Percentiles rank a stretch among this genome's conserved stretches.
These are phyloP conservation scores for Pseudopyricularia javanii DNA, from an alignment of 2,329 filamentous ascomycete species.

Conservation along the genomic window DNA sequence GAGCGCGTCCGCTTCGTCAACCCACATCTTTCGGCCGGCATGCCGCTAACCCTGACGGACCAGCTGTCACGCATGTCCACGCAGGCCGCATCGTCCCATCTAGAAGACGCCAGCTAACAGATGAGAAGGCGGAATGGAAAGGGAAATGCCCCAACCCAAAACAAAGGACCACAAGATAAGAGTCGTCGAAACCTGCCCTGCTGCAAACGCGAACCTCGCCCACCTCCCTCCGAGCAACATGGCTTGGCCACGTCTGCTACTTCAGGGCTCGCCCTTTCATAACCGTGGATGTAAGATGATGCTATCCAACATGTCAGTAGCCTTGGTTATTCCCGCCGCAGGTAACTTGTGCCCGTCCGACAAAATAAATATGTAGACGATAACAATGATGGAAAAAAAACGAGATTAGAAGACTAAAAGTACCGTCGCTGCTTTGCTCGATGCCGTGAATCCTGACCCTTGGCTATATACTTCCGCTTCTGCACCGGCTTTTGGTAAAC, in stretches of 20 bases:
- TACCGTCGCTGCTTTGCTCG: neutral
- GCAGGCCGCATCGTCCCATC: slow-evolving; percentile 12
- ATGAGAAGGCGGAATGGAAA: slow-evolving; percentile 18
- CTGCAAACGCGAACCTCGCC: slow-evolving; percentile 33
- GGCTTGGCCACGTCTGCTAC: slow-evolving; percentile 92
- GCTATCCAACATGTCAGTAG: no score
- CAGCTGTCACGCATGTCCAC: slow-evolving; percentile 19
- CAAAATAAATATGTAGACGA: neutral
- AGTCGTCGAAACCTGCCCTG: slow-evolving; percentile 57
- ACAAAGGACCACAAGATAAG: slow-evolving; percentile 53
- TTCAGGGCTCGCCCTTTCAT: no score
- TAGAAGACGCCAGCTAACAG: slow-evolving; percentile 1
- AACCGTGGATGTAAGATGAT: no score
- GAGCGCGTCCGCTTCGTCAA: slow-evolving; percentile 33
- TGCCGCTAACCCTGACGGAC: slow-evolving; percentile 7
- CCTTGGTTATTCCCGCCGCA: no score
- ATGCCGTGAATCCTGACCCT: neutral
- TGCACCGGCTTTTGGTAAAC: neutral
- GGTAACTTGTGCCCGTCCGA: no score
- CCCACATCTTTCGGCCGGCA: slow-evolving; percentile 29
- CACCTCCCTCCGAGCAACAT: slow-evolving; percentile 66
- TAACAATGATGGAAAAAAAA: neutral
- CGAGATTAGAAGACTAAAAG: neutral
- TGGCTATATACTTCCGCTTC: neutral
- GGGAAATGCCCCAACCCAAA: slow-evolving; percentile 38